Evolutionary conservation across 108 stramenopile genomes (phyloP), one percentile per base, ranked within the genome.

Genomic region (Parietichytrium sp.): DNA sequence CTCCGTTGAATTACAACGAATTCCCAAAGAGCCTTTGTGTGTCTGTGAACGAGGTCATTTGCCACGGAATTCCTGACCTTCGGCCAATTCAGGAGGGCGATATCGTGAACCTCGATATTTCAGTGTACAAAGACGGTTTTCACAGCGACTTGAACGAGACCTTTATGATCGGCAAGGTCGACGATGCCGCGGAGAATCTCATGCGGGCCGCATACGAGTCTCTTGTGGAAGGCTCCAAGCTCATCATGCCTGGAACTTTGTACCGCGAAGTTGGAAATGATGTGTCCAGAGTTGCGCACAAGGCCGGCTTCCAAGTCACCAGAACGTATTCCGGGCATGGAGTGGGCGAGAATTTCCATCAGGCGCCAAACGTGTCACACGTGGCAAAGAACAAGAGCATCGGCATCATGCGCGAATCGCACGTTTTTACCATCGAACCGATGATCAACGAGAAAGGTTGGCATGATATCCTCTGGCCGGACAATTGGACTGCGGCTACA

Each of bases 381-480:
- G 97, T 96, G 81, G 83, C 88, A 7, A 96, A 97, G 83, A 92
- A 89, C 86, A 92, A 96, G 53, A 50, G 47, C 27, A 54, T 91
- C 48, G 61, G 61, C 33, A 83, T 86, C 48, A 82, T 98, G 95
- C 87, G 90, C 45, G 78, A 88, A 0, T 98, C 98, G 4, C 97
- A 98, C 88, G 95, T 94, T 16, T 98, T 99, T 89, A 99, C 99
- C 23, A 98, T 99, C 81, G 99, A 99, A 85, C 99, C 99, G 4
- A 98, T 99, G 99, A 98, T 99, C 81, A 85, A 84, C 52, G 89
- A 93, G 81, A 42, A 42, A 33, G 61, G 61, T 10, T 72, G 6
- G 6, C 38, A 42, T 2, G 61, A 72, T 20, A 1, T 72, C 16
- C 61, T 72, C 61, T 99, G 99, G 98, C 91, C 93, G 7, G 99